Base-by-base conservation (phyloP, 2,329 filamentous ascomycete species). In the Xylariaceae sp. region DNA sequence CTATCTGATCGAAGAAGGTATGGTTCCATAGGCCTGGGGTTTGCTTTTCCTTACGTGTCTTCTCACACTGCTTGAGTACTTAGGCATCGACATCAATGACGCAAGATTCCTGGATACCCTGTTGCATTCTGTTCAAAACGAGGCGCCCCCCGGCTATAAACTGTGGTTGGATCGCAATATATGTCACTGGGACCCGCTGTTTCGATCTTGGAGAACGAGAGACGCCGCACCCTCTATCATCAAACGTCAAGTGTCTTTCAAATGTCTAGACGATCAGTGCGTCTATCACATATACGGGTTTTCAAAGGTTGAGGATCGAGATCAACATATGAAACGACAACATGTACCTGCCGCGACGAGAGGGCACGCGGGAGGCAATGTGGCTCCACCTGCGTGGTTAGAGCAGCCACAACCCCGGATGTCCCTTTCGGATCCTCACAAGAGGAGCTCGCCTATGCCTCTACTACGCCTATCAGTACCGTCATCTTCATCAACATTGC, bases 261-360 rank as follows among this genome's bases (percentile, higher is more conserved):
- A 82, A 69, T 85, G 82, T 70, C 78, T 75, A 71, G 74, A 84
- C 62, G 78, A 83, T 55, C 74, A 74, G 58, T 85, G 82, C 66
- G 71, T 82, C 60, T 78, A 82, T 69, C 85, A 83, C 69, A 78
- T 85, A 44, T 85, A 85, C 64, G 82, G 82, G 35, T 84, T 84
- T 67, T 67, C 74, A 42, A 78, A 75, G 58, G 74, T 73, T 44
- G 73, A 79, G 55, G 81, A 83, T 61, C 77, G 81, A 55, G 80
- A 84, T 57, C 74, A 74, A 42, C 82, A 85, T 68, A 68, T 74
- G 47, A 76, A 73, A 62, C 74, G 80, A 56, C 81, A 85, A 30
- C 23, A 30, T 30, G 23, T 30, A 30, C 23, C 23, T 30, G 23
- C 23, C 67, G 62, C 66, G n/a, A 56, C 69, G 11, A 80, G 79